Evolutionary conservation across 352 stramenopile genomes (phyloP).

Genomic region (Phytophthora pini): DNA sequence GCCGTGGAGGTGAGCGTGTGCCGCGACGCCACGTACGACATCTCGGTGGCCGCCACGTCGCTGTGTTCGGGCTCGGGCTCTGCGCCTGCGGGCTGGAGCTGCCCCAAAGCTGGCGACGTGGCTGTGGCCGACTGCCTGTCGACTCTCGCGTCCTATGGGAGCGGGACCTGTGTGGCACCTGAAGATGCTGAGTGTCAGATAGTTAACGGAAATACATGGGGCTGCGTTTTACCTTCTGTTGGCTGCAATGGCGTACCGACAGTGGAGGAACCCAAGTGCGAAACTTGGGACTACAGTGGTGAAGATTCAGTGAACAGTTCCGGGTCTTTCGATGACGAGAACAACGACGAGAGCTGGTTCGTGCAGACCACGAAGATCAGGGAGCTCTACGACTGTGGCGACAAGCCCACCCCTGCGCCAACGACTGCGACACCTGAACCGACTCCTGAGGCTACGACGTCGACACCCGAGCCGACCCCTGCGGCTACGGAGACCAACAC

Average conservation of each 20-base stretch:
- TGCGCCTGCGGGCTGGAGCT: constrained; percentile 35
- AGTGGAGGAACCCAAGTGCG: constrained; percentile 21
- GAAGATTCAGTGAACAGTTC: constrained; percentile 27
- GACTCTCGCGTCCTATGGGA: constrained; percentile 39
- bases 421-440: constrained; percentile 23
- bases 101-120: constrained; percentile 41
- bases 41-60: constrained; percentile 25
- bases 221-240: constrained; percentile 52
- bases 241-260: constrained; percentile 24
- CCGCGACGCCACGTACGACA: constrained; percentile 48
- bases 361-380: constrained; percentile 33
- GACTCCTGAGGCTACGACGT: constrained; percentile 19
- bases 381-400: constrained; percentile 33
- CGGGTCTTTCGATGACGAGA: constrained; percentile 28
- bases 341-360: constrained; percentile 46
- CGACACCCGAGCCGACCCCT: constrained; percentile 1
- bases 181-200: constrained; percentile 48
- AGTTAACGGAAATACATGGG: constrained; percentile 44
- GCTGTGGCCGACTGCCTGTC: constrained; percentile 44
- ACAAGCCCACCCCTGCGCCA: constrained; percentile 33
- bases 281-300: constrained; percentile 43
- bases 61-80: constrained; percentile 43
- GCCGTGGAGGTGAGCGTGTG: constrained; percentile 49
- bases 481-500: constrained; percentile 5
- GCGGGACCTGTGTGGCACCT: constrained; percentile 36